phyloP scores from a whole-genome alignment of 768 basidiomycete species.

The Amanita thiersii region DNA sequence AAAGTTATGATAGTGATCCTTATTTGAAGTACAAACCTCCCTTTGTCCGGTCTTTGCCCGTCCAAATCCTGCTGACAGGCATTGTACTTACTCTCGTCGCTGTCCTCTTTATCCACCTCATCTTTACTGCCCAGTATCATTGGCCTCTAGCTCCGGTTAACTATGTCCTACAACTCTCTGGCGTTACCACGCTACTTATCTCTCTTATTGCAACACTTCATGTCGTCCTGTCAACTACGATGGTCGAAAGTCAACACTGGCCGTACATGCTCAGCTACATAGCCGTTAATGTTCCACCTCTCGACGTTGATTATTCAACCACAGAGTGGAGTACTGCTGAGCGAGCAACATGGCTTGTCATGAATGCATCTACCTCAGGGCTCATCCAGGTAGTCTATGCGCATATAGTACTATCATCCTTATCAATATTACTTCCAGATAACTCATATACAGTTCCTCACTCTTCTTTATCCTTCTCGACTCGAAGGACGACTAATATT shows the following conservation, averaged over 20 bases:
- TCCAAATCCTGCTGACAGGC: slow-evolving; percentile 83
- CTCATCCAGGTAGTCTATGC: slow-evolving; percentile 66
- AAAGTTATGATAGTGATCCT: slow-evolving; percentile 40
- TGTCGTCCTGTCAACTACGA: slow-evolving; percentile 56
- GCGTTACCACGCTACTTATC: slow-evolving; percentile 72
- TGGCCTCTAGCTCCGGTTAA: slow-evolving; percentile 91
- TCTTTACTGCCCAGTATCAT: slow-evolving; percentile 95
- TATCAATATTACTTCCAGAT: slow-evolving; percentile 39
- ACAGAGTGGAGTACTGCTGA: slow-evolving; percentile 55
- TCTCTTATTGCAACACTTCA: slow-evolving; percentile 72
- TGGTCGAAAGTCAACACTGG: slow-evolving; percentile 66
- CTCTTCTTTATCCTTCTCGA: slow-evolving; percentile 86
- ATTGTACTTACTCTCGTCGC: slow-evolving; percentile 77
- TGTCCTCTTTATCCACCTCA: slow-evolving; percentile 83
- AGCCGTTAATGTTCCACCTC: slow-evolving; percentile 68
- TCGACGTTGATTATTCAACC: slow-evolving; percentile 21
- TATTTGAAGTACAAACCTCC: slow-evolving; percentile 70
- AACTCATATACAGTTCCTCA: slow-evolving; percentile 96
- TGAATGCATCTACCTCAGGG: slow-evolving; percentile 80
- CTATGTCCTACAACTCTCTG: slow-evolving; percentile 82
- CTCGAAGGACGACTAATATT: slow-evolving; percentile 86
- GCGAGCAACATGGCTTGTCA: slow-evolving; percentile 72
- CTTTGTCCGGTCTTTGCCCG: slow-evolving; percentile 83
- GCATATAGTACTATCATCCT: background rate
- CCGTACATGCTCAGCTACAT: slow-evolving; percentile 96